Percentiles rank a stretch among this genome's conserved stretches.
These are phyloP conservation scores for Tuber microsphaerosporum DNA, from an alignment of 495 filamentous ascomycete genomes.

Conservation along the genomic window DNA sequence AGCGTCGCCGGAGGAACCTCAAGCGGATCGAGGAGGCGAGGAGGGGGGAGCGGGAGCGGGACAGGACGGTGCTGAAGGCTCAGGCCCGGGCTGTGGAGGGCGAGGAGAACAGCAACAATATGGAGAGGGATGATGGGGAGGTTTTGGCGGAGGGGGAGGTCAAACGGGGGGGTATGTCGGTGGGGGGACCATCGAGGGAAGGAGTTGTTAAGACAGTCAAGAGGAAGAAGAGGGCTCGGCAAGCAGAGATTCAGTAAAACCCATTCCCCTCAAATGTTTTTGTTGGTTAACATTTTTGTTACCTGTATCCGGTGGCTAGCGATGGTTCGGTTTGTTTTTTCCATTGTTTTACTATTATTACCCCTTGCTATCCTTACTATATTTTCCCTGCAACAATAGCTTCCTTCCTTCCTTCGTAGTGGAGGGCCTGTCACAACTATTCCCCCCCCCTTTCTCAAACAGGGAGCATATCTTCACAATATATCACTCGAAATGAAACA, in stretches of 20 bases:
- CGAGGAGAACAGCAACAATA: background rate
- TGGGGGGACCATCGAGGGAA: conserved; percentile 3
- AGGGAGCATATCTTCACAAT: background rate
- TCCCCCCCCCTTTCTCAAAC: background rate
- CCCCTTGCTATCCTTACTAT: background rate
- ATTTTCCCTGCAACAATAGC: background rate
- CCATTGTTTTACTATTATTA: background rate
- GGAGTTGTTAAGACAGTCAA: conserved; percentile 33
- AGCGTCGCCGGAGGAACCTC: conserved; percentile 23
- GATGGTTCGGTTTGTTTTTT: background rate
- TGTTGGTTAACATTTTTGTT: background rate
- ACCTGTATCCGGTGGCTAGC: background rate
- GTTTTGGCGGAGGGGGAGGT: background rate
- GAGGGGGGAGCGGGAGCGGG: conserved; percentile 33
- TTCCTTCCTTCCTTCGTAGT: background rate
- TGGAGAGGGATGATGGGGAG: background rate
- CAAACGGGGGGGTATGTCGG: background rate
- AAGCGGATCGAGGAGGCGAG: conserved; percentile 28
- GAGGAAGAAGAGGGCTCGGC: conserved; percentile 41
- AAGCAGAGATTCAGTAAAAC: conserved; percentile 38
- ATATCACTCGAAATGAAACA: background rate
- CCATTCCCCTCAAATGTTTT: background rate
- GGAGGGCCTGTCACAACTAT: background rate
- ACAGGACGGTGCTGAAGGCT: conserved; percentile 36
- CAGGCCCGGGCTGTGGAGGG: conserved; percentile 8